These are phyloP conservation scores for Apophysomyces ossiformis DNA, from an alignment of 371 early-diverging fungal species.

Conservation along the genomic window DNA sequence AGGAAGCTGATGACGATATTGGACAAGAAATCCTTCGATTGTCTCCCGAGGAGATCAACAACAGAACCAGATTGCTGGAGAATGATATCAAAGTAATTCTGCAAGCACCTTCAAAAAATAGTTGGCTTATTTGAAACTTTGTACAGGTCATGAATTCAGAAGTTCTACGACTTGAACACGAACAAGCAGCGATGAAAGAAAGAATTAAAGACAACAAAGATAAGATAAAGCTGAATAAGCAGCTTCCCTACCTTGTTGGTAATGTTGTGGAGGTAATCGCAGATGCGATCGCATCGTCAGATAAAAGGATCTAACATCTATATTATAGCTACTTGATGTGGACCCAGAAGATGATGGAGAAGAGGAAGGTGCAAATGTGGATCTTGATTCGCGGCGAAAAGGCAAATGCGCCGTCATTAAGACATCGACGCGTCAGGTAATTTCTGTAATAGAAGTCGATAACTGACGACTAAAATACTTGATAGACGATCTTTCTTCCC, in stretches of 20 bases:
- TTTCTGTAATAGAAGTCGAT: not conserved
- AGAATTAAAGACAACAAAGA: slow-evolving; percentile 99
- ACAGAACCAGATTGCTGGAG: slow-evolving; percentile 91
- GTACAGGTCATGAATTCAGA: slow-evolving; percentile 91
- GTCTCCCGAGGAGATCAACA: slow-evolving; percentile 89
- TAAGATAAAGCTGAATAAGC: slow-evolving; percentile 99
- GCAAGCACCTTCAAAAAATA: too few relatives aligned
- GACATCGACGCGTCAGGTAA: slow-evolving; percentile 94
- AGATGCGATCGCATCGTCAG: not conserved
- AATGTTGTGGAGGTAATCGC: slow-evolving; percentile 95
- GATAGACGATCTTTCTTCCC: slow-evolving; percentile 96
- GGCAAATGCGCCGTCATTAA: slow-evolving; percentile 99
- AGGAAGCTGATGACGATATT: slow-evolving; percentile 73
- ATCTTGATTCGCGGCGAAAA: slow-evolving; percentile 89
- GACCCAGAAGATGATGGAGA: slow-evolving; percentile 86
- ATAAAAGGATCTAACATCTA: not conserved
- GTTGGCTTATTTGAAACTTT: not conserved
- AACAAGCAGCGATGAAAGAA: slow-evolving; percentile 88
- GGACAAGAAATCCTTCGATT: slow-evolving; percentile 91
- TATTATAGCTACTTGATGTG: slow-evolving; percentile 86
- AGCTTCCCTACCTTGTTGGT: slow-evolving; percentile 98
- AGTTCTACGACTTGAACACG: slow-evolving; percentile 84
- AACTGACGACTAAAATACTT: not conserved
- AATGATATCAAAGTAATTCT: slow-evolving; percentile 88
- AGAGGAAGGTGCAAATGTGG: slow-evolving; percentile 94